Evolutionary conservation across 768 basidiomycete species (phyloP).

Genomic region (Suillus spraguei): DNA sequence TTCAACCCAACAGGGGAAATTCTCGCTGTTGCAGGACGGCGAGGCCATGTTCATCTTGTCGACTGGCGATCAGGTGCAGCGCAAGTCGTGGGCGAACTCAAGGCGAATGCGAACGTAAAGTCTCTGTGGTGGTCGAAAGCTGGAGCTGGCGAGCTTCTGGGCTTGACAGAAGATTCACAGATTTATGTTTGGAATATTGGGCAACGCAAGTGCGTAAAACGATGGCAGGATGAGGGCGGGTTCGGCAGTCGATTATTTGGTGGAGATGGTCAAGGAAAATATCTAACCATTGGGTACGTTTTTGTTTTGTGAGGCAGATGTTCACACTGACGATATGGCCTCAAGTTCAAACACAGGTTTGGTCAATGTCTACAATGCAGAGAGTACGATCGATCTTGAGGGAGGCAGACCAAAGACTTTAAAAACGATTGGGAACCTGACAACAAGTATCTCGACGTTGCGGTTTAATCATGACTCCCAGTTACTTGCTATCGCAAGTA

Average conservation of each 20-base stretch:
- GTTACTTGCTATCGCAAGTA: slow-evolving; percentile 86
- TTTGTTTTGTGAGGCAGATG: neutral
- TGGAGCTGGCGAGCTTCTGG: slow-evolving; percentile 53
- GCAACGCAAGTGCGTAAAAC: slow-evolving; percentile 69
- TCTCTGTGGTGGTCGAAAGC: slow-evolving; percentile 74
- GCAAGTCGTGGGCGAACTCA: slow-evolving; percentile 84
- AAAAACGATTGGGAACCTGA: slow-evolving; percentile 86
- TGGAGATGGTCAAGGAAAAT: slow-evolving; percentile 49
- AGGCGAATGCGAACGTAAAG: slow-evolving; percentile 68
- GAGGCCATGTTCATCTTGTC: slow-evolving; percentile 85
- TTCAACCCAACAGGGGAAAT: slow-evolving; percentile 68
- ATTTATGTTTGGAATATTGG: slow-evolving; percentile 94
- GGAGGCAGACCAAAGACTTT: slow-evolving; percentile 65
- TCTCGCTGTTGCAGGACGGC: slow-evolving; percentile 69
- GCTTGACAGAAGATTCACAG: slow-evolving; percentile 75
- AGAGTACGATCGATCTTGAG: slow-evolving; percentile 23
- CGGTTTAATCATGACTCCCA: slow-evolving; percentile 89
- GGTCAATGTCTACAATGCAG: slow-evolving; percentile 85
- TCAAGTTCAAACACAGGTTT: slow-evolving; percentile 85
- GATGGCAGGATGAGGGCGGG: slow-evolving; percentile 89
- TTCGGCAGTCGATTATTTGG: slow-evolving; percentile 62
- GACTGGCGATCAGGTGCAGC: slow-evolving; percentile 90
- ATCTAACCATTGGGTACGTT: slow-evolving; percentile 74
- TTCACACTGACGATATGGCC: slow-evolving; percentile 1
- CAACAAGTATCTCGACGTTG: slow-evolving; percentile 80